These are phyloP conservation scores for Talaromyces atroroseus DNA, from an alignment of 2,329 filamentous ascomycete genomes.

Conservation along the genomic window DNA sequence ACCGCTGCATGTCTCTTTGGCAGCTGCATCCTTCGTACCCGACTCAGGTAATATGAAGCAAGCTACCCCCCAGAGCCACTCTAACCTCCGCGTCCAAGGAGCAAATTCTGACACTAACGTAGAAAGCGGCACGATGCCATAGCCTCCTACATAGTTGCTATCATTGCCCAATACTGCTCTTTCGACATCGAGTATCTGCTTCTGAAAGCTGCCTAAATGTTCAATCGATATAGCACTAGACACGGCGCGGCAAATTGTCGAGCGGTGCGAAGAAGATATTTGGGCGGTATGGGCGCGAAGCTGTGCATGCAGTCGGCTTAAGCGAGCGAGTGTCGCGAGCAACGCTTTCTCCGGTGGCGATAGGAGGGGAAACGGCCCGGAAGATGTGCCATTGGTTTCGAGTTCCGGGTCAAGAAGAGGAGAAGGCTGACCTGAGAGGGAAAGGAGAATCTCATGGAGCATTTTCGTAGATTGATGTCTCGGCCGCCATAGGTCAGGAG, in stretches of 20 bases:
- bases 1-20: constrained; percentile 52
- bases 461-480: constrained; percentile 47
- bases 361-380: constrained; percentile 45
- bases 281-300: constrained; percentile 62
- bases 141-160: constrained; percentile 76
- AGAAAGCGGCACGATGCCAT: constrained; percentile 88
- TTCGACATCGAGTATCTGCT: constrained; percentile 80
- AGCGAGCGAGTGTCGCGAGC: constrained; percentile 66
- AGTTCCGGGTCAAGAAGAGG: constrained; percentile 64
- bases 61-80: constrained; percentile 75
- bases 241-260: constrained; percentile 80
- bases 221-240: constrained; percentile 68
- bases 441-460: constrained; percentile 98
- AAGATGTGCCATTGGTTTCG: constrained; percentile 47
- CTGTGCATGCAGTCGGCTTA: constrained; percentile 72
- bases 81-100: constrained; percentile 76
- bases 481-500: not conserved
- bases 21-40: constrained; percentile 21
- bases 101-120: constrained; percentile 77
- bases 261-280: constrained; percentile 66
- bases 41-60: constrained; percentile 58
- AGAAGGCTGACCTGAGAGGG: constrained; percentile 88
- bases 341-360: constrained; percentile 80
- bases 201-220: constrained; percentile 75
- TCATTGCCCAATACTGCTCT: constrained; percentile 69